These are phyloP conservation scores for Hypoxylon fragiforme DNA, from an alignment of 495 filamentous ascomycete species.

Conservation along the genomic window DNA sequence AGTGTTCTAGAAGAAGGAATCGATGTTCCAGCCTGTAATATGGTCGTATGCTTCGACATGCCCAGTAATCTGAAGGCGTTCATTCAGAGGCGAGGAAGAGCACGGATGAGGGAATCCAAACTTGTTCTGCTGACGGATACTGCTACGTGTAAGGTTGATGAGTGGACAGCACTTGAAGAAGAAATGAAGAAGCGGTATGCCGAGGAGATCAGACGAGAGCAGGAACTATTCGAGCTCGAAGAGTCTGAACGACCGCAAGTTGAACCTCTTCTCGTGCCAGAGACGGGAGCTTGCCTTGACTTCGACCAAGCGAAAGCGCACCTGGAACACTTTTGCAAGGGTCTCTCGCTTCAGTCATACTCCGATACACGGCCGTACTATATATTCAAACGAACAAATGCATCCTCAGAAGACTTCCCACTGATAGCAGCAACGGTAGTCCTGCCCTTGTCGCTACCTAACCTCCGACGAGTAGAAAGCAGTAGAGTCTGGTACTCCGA, in stretches of 20 bases:
- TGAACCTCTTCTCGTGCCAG: constrained; percentile 48
- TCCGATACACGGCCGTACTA: constrained; percentile 56
- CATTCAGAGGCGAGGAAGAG: constrained; percentile 85
- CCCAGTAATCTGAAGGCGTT: constrained; percentile 81
- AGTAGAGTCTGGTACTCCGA: constrained; percentile 67
- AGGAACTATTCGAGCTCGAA: constrained; percentile 55
- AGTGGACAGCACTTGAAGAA: constrained; percentile 67
- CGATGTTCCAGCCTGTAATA: constrained; percentile 81
- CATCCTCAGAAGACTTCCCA: constrained; percentile 30
- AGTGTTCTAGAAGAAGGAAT: constrained; percentile 91
- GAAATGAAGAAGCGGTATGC: constrained; percentile 75
- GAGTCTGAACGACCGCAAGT: constrained; percentile 46
- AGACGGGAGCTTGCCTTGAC: constrained; percentile 71
- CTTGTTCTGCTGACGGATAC: constrained; percentile 65
- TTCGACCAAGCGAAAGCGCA: constrained; percentile 72
- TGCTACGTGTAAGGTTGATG: constrained; percentile 31
- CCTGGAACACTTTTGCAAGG: constrained; percentile 80
- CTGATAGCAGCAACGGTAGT: constrained; percentile 58
- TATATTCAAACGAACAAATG: constrained; percentile 33
- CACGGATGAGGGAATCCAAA: constrained; percentile 70
- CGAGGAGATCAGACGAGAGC: constrained; percentile 63
- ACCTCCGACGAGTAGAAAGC: constrained; percentile 61
- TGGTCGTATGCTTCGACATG: constrained; percentile 83
- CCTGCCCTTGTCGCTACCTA: constrained; percentile 71
- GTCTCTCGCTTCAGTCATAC: constrained; percentile 60